phyloP scores from a whole-genome alignment of 306 rosid species.

The Psophocarpus tetragonolobus region DNA sequence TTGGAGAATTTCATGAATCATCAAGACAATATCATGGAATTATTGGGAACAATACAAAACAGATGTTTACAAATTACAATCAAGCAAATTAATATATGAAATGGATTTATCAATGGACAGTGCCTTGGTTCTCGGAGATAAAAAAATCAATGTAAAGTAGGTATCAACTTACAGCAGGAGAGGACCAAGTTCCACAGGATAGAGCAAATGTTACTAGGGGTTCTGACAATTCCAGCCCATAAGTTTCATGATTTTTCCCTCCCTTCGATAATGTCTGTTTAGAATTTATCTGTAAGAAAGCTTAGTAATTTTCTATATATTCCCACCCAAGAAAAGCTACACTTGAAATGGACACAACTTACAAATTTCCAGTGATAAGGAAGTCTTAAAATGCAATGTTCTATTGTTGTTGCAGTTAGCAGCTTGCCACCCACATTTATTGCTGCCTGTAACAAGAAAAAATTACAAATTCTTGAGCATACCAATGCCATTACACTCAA shows the following conservation, averaged over 20 bases:
- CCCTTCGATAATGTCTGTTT: constrained; percentile 60
- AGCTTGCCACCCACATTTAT: constrained; percentile 76
- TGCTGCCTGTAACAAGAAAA: constrained; percentile 58
- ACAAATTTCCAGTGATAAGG: constrained; percentile 77
- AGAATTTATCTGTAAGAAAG: constrained; percentile 28
- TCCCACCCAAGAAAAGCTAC: constrained; percentile 18
- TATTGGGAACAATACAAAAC: not conserved
- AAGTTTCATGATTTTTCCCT: constrained; percentile 57
- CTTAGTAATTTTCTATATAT: not conserved
- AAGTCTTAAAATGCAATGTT: constrained; percentile 80
- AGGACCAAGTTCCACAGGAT: constrained; percentile 86
- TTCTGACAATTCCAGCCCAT: constrained; percentile 73
- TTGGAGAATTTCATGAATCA: constrained; percentile 29
- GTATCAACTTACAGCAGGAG: constrained; percentile 74
- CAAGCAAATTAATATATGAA: not conserved
- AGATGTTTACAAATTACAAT: not conserved
- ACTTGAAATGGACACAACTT: constrained; percentile 39
- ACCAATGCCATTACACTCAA: not conserved
- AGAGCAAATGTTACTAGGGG: constrained; percentile 81
- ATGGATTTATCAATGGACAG: not conserved
- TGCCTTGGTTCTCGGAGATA: not conserved
- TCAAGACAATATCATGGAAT: constrained; percentile 12
- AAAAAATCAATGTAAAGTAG: not conserved
- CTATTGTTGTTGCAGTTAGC: constrained; percentile 72
- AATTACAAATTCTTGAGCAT: not conserved